Evolutionary conservation across 768 basidiomycete genomes (phyloP).

Genomic region (Mycena capillaripes): DNA sequence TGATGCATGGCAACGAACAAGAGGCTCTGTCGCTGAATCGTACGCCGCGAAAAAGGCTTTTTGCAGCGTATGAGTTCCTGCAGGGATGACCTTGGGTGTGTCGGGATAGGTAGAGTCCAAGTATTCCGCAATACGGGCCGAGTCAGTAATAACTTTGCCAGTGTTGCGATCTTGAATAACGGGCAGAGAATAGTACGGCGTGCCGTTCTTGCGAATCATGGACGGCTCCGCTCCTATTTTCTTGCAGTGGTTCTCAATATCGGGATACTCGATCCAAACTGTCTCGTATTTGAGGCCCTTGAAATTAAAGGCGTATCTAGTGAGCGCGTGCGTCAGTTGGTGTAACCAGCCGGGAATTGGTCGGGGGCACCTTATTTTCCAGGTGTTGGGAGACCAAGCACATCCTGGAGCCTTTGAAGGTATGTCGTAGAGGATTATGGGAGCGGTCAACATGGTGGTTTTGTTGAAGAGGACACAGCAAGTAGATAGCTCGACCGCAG

Average conservation of each 20-base stretch:
- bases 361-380: constrained; percentile 46
- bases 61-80: constrained; percentile 45
- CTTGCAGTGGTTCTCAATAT: constrained; percentile 53
- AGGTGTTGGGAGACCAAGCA: constrained; percentile 57
- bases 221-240: constrained; percentile 50
- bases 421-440: constrained; percentile 56
- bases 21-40: background rate
- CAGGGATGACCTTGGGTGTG: constrained; percentile 50
- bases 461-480: background rate
- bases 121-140: constrained; percentile 60
- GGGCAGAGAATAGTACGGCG: constrained; percentile 57
- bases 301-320: constrained; percentile 49
- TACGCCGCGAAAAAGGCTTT: constrained; percentile 33
- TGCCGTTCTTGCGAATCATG: constrained; percentile 42
- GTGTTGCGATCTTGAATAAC: constrained; percentile 62
- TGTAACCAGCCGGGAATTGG: background rate
- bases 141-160: constrained; percentile 53
- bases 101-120: constrained; percentile 63
- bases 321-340: background rate
- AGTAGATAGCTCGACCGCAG: no score
- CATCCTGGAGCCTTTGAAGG: constrained; percentile 44
- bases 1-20: no score
- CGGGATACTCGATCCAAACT: constrained; percentile 65
- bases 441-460: background rate
- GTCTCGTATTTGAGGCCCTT: constrained; percentile 57